phyloP scores from a whole-genome alignment of 75 land plant species.

The Sequoia sempervirens region DNA sequence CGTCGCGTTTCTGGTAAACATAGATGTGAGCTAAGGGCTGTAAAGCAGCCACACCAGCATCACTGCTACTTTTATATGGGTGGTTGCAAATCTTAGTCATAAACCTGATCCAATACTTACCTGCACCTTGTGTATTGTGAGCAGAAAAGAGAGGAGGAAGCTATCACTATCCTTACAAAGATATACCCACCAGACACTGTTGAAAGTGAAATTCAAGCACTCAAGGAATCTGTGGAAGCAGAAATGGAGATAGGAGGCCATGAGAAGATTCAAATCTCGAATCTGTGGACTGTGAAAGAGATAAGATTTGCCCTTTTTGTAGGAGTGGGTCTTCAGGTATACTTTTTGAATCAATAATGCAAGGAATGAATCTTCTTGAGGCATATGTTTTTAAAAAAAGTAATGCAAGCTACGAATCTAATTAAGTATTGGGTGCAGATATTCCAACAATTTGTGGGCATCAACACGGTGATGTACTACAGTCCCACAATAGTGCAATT shows the following conservation, averaged over 20 bases:
- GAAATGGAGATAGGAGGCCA: conserved; percentile 27
- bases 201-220: conserved; percentile 40
- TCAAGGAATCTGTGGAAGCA: conserved; percentile 34
- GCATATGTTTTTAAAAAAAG: no score
- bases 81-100: not conserved
- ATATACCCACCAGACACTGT: conserved; percentile 55
- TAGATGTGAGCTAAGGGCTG: not conserved
- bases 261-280: conserved; percentile 22
- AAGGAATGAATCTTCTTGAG: not conserved
- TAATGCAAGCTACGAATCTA: not conserved
- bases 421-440: conserved; percentile 36
- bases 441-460: conserved; percentile 91
- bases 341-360: not conserved
- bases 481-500: conserved; percentile 87
- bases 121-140: not conserved
- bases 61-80: not conserved
- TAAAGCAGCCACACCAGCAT: not conserved
- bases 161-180: conserved; percentile 36
- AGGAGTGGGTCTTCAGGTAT: conserved; percentile 96
- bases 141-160: conserved; percentile 51
- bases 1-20: no score
- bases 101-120: not conserved
- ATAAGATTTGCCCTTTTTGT: conserved; percentile 74
- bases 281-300: conserved; percentile 70
- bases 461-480: conserved; percentile 96